phyloP scores from a whole-genome alignment of 306 rosid genomes.

The Cucurbita maxima region DNA sequence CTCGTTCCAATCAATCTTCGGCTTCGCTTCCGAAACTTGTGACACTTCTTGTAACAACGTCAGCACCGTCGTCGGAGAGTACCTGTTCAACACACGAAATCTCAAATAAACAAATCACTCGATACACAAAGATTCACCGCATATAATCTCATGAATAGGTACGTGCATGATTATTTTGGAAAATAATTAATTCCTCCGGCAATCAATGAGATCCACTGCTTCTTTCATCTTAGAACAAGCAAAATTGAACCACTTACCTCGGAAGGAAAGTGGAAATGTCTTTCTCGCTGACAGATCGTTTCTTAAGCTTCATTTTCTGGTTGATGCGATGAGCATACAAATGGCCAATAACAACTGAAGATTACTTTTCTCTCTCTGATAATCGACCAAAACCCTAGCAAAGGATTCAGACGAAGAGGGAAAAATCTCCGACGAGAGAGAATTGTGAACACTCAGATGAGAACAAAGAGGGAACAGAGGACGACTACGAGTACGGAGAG shows the following conservation, averaged over 20 bases:
- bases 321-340: conserved; percentile 4
- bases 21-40: conserved; percentile 19
- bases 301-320: conserved; percentile 13
- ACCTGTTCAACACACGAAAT: conserved; percentile 24
- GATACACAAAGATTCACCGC: neutral
- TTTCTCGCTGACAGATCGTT: conserved; percentile 30
- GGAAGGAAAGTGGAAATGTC: conserved; percentile 32
- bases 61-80: conserved; percentile 36
- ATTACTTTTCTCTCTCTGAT: neutral
- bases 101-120: neutral
- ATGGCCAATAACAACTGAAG: neutral
- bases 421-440: neutral
- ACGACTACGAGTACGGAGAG: neutral
- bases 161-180: neutral
- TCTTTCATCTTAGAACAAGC: neutral
- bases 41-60: conserved; percentile 62
- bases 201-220: neutral
- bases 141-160: neutral
- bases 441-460: neutral
- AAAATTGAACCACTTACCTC: conserved; percentile 23
- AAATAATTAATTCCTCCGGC: neutral
- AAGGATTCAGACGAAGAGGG: neutral
- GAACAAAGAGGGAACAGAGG: neutral
- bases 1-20: conserved; percentile 64
- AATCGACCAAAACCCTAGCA: conserved; percentile 20